Percentiles rank a stretch among this genome's conserved stretches.
Conservation (phyloP, 2,329 filamentous ascomycete species). For the Calonectria pseudoreteaudii region DNA sequence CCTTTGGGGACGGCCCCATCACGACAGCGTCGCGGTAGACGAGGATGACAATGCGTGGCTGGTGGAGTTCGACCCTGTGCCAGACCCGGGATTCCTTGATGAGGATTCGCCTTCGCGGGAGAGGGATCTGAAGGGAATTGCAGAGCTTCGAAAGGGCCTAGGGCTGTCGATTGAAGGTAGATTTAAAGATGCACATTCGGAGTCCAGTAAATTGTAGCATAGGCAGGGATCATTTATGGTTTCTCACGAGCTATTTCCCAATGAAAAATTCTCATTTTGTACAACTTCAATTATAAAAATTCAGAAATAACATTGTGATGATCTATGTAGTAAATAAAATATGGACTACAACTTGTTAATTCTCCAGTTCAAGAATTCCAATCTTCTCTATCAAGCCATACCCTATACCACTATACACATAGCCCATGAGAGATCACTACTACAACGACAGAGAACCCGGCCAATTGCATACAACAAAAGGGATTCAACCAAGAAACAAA, state of each 20-base stretch:
- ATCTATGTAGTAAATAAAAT: not conserved
- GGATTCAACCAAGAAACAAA: not conserved
- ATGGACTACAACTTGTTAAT: not conserved
- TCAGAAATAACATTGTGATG: not conserved
- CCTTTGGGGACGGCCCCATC: not conserved
- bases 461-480: not conserved
- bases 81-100: not conserved
- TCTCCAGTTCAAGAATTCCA: not conserved
- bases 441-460: not conserved
- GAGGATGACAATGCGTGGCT: not conserved
- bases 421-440: not conserved
- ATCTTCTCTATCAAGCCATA: not conserved
- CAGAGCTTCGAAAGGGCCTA: not conserved
- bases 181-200: no score
- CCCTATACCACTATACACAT: not conserved
- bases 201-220: not conserved
- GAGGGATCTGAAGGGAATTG: not conserved
- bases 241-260: not conserved
- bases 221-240: not conserved
- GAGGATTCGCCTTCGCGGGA: not conserved
- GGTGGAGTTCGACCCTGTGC: not conserved
- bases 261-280: no score
- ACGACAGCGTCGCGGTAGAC: not conserved
- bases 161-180: not conserved
- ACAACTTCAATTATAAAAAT: no score